These are phyloP conservation scores for Claviceps pazoutovae DNA, from an alignment of 2,329 filamentous ascomycete species.

Conservation along the genomic window DNA sequence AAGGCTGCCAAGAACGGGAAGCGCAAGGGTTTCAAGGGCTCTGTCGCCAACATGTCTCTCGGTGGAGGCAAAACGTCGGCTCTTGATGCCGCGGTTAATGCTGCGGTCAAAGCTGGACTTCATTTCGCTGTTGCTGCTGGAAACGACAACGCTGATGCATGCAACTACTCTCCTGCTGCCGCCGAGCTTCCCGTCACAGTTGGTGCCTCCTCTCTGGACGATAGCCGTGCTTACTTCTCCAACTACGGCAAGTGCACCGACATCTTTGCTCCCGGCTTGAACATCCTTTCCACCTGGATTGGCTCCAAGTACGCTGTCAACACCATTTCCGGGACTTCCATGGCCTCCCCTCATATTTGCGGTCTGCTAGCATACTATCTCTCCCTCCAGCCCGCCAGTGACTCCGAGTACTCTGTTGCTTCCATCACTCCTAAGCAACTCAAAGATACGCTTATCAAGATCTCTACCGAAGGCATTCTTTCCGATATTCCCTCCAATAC, in stretches of 20 bases:
- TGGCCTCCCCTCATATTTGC: conserved; percentile 94
- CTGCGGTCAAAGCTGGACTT: conserved; percentile 78
- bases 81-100: conserved; percentile 85
- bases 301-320: conserved; percentile 92
- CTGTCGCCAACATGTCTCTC: conserved; percentile 97
- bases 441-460: conserved; percentile 73
- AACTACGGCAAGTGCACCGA: conserved; percentile 99
- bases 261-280: conserved; percentile 94
- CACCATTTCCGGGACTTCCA: conserved; percentile 98
- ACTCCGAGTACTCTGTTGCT: conserved; percentile 84
- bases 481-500: conserved; percentile 74
- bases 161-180: conserved; percentile 96
- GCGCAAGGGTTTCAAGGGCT: conserved; percentile 96
- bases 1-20: conserved; percentile 72
- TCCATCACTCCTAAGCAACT: conserved; percentile 86
- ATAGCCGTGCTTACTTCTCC: conserved; percentile 99
- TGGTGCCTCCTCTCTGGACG: conserved; percentile 81
- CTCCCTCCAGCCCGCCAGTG: conserved; percentile 78
- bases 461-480: conserved; percentile 68
- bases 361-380: conserved; percentile 97
- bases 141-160: conserved; percentile 97
- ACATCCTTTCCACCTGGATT: conserved; percentile 97
- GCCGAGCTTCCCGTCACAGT: conserved; percentile 88
- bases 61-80: conserved; percentile 92
- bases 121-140: conserved; percentile 98